Evolutionary conservation across 495 filamentous ascomycete species (phyloP), one percentile per base, ranked within the genome.

Genomic region (Saxophila tyrrhenica): DNA sequence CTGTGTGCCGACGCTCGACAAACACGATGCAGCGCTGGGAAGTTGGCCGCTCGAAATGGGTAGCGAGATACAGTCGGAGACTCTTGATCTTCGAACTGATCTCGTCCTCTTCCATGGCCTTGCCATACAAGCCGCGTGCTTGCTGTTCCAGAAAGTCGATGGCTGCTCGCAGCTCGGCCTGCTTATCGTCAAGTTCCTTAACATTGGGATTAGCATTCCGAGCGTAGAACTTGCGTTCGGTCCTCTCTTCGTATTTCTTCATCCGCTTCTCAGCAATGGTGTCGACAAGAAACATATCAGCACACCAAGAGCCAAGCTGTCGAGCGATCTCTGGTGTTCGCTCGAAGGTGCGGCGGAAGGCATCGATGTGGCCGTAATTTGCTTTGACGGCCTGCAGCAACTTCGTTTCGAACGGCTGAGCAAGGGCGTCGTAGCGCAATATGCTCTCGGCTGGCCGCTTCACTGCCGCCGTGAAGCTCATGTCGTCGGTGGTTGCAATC

Each of bases 11-110:
- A 56, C 80, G 75, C 51, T 84, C 72, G 0, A 91, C 87, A 67
- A 99, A 99, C 0, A 97, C 78, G 50, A 99, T 92, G 60, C 89
- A 95, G 62, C 85, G 83, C 20, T 78, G 74, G 1, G 81, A 73
- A 11, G 74, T 71, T 23, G 72, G 70, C 3, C 63, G 61, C 22
- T 73, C 65, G 64, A 86, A 92, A 48, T 83, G 72, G 20, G 76
- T 59, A 1, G 61, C 58, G 2, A 97, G 70, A 44, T 77, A 75
- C 17, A 69, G 56, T 24, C 78, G 43, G 1, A 99, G 76, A 3
- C 76, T 51, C 1, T 80, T 60, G 2, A 92, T 86, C 65, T 96
- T 97, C 2, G 76, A 63, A 21, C 88, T 96, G 2, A 94, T 62
- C 25, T 73, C 61, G 5, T 71, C 17, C 15, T 44, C 29, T 62